Evolutionary conservation across 495 filamentous ascomycete species (phyloP), one percentile per base, ranked within the genome.

Genomic region (Aspergillus leporis): DNA sequence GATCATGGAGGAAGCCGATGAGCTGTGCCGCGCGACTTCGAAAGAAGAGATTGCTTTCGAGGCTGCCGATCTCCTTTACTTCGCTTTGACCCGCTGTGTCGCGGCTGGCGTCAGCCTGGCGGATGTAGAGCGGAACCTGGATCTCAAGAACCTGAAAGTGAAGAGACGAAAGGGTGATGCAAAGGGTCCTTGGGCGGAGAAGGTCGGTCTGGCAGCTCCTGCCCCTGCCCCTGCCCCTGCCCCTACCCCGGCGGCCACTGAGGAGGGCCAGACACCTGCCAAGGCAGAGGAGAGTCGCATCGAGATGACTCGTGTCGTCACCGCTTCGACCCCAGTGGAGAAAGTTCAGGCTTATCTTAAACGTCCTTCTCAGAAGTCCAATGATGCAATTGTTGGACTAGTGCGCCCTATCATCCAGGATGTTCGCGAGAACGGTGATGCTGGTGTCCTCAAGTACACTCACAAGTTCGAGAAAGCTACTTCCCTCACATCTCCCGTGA

Each of bases 401-500:
- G 90, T 96, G 25, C 86, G 83, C 16, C 94, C 94, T 3, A 98
- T 98, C 63, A 89, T 98, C 61, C 84, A 90, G 43, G 90, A 90
- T 59, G 85, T 98, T 49, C 88, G 86, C 21, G 75, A 83, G 21
- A 81, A 86, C 45, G 95, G 94, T 25, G 94, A 98, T 72, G 85
- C 87, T 61, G 94, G 89, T 2, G 79, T 98, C 14, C 83, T 98
- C 49, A 87, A 87, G 54, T 97, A 96, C 67, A 97, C 94, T 0
- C 91, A 96, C 81, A 93, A 94, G 76, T 98, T 98, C 64, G 94
- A 98, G 66, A 95, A 91, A 75, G 95, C 94, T 1, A 93, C 88
- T 0, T 92, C 90, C 0, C 78, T 98, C 48, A 94, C 85, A 16
- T 93, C 92, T 0, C 91, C 93, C 0, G 92, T 98, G 40, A 77